Base-by-base conservation (phyloP, 106 monocot species). In the Dioscorea alata region DNA sequence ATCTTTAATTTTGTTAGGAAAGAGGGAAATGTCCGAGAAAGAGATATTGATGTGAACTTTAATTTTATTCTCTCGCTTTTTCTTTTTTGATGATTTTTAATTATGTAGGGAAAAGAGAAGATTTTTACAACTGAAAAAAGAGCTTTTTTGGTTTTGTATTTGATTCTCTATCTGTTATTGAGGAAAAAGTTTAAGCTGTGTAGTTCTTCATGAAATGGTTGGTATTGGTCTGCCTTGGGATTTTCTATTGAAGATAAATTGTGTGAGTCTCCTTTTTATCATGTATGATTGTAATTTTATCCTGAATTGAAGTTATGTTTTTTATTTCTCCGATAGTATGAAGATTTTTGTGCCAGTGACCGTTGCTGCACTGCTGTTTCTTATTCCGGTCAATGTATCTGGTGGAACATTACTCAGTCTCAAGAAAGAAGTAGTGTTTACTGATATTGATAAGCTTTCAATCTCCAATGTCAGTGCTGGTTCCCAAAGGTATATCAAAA, bases 371-470 rank as follows among this genome's bases (percentile, higher is more conserved):
- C 54, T 92, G 15, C 56, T 92, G 69, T 35, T 97, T 81, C 77
- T 97, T 69, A 70, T 97, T 74, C 97, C 97, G n/a, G 78, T 92
- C 49, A 97, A 97, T 78, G 74, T 92, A 33, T 92, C 89, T 69
- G 82, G 86, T 57, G 85, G 85, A 25, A 97, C 89, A 67, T 72
- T 97, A 71, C 53, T 79, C 15, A 66, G 59, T 67, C 86, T 97
- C 35, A 84, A 76, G 17, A 90, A 84, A 77, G 84, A 87, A 61
- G 64, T 97, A 50, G 70, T 89, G 33, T 92, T 78, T 58, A 92
- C 83, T 72, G 76, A 92, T 67, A 97, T 97, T 79, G 97, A 97
- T 75, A 92, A 84, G 57, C 92, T 97, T 72, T 97, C 97, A 33
- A 92, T 97, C 68, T 97, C 97, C 61, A 97, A 97, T 90, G 86